Conservation (phyloP, 305 asterid genomes). For the Fraxinus baroniana region DNA sequence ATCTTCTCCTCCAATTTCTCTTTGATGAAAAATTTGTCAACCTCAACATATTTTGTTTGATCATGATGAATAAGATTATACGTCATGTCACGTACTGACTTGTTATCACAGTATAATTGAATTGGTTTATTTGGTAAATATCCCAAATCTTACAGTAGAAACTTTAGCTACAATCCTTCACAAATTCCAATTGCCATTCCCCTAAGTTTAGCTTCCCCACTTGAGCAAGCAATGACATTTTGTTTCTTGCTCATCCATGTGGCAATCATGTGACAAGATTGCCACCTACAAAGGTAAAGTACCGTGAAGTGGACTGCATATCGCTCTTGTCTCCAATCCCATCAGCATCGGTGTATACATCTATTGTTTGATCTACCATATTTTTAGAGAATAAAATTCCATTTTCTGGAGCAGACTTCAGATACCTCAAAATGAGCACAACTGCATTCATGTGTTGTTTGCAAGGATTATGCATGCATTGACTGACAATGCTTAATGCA, state of each 20-base stretch:
- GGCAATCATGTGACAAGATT: not conserved
- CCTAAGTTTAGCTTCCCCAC: constrained; percentile 2
- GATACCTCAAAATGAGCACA: not conserved
- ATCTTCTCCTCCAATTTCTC: constrained; percentile 2
- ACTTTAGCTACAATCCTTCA: not conserved
- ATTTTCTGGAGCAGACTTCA: not conserved
- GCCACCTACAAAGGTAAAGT: not conserved
- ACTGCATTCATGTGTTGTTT: not conserved
- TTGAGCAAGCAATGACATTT: not conserved
- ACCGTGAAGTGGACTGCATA: not conserved
- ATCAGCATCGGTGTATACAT: not conserved
- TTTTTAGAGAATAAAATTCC: not conserved
- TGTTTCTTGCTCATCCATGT: not conserved
- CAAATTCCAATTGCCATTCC: not conserved
- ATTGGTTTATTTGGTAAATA: constrained; percentile 5
- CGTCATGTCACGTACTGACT: not conserved
- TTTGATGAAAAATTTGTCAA: constrained; percentile 1
- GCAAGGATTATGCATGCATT: not conserved
- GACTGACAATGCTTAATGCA: not conserved
- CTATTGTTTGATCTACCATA: not conserved
- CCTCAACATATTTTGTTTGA: not conserved
- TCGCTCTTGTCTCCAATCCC: not conserved
- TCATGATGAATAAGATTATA: constrained; percentile 16
- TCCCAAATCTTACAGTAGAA: constrained; percentile 1
- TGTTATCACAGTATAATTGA: constrained; percentile 11